These are phyloP conservation scores for Sugiyamaella chiloensis DNA, from an alignment of 805 yeast genomes.

Conservation along the genomic window DNA sequence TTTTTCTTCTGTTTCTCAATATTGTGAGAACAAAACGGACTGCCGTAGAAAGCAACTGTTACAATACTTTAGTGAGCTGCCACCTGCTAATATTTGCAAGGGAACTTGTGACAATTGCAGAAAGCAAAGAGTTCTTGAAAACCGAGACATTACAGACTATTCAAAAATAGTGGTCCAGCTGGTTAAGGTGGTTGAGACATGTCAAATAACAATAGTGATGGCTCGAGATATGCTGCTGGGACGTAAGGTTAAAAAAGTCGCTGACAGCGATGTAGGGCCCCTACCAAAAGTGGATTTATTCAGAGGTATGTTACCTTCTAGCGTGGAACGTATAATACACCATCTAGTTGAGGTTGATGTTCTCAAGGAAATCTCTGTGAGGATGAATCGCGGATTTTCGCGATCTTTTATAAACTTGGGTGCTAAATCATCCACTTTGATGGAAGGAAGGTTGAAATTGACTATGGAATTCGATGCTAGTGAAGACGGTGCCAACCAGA, in stretches of 20 bases:
- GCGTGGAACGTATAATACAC: constrained; percentile 78
- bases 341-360: constrained; percentile 64
- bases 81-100: constrained; percentile 57
- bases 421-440: constrained; percentile 47
- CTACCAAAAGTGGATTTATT: constrained; percentile 65
- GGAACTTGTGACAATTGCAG: constrained; percentile 84
- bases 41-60: constrained; percentile 87
- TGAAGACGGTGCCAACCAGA: too few species aligned
- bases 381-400: constrained; percentile 75
- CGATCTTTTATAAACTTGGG: constrained; percentile 71
- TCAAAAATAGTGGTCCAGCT: too few species aligned
- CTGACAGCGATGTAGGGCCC: constrained; percentile 59
- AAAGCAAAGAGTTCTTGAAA: too few species aligned
- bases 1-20: constrained; percentile 79
- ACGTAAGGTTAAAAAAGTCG: too few species aligned
- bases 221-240: too few species aligned
- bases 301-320: too few species aligned
- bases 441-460: constrained; percentile 35
- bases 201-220: too few species aligned
- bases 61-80: constrained; percentile 84
- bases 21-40: constrained; percentile 86
- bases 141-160: too few species aligned
- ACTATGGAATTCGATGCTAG: constrained; percentile 24
- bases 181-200: too few species aligned
- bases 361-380: constrained; percentile 66